phyloP scores from a whole-genome alignment of 768 basidiomycete species.

The Russula foetens region DNA sequence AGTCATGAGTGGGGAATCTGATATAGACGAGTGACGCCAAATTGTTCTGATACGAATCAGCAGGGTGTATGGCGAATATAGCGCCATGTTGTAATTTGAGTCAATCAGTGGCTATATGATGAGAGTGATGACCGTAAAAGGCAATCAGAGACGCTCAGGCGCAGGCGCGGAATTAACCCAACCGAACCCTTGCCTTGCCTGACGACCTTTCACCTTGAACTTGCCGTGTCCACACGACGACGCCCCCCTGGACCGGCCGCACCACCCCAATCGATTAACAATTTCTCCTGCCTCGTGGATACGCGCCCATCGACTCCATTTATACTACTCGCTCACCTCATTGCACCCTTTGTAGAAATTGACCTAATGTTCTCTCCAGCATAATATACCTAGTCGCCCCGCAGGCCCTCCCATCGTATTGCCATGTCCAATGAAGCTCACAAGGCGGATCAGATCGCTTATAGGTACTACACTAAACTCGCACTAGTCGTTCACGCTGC shows the following conservation, averaged over 20 bases:
- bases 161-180: too few relatives aligned
- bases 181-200: not conserved
- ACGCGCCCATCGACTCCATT: not conserved
- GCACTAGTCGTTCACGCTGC: conserved; percentile 68
- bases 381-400: conserved; percentile 15
- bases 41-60: too few relatives aligned
- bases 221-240: conserved; percentile 3
- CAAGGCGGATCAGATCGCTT: conserved; percentile 83
- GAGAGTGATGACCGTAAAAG: conserved; percentile 2
- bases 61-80: too few relatives aligned
- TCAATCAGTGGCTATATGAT: not conserved
- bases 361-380: conserved; percentile 18
- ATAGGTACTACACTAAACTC: conserved; percentile 77
- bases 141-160: conserved; percentile 4
- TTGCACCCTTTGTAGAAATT: not conserved
- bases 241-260: not conserved
- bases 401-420: conserved; percentile 18
- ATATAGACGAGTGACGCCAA: too few relatives aligned
- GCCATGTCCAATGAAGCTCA: conserved; percentile 46
- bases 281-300: not conserved
- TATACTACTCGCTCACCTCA: not conserved
- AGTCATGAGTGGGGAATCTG: too few relatives aligned
- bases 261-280: not conserved
- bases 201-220: not conserved
- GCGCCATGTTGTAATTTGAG: too few relatives aligned